Evolutionary conservation across 768 basidiomycete genomes (phyloP).

Genomic region (Suillus hirtellus): DNA sequence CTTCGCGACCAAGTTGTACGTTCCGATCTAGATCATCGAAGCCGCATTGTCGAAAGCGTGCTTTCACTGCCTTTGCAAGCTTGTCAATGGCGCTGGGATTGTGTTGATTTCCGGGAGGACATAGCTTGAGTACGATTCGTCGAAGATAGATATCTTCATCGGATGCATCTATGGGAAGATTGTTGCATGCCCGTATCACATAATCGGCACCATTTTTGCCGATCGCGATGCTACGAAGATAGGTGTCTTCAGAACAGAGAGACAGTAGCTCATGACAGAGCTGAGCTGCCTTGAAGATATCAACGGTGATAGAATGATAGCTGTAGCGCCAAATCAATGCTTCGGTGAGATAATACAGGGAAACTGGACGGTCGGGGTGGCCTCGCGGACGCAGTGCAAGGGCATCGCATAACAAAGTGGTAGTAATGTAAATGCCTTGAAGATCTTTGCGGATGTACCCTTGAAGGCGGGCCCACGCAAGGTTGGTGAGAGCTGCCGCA

Average conservation of each 20-base stretch:
- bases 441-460: slow-evolving; percentile 5
- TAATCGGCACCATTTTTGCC: slow-evolving; percentile 11
- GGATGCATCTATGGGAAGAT: slow-evolving; percentile 21
- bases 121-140: slow-evolving; percentile 12
- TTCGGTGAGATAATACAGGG: slow-evolving; percentile 22
- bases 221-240: slow-evolving; percentile 15
- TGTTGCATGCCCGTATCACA: slow-evolving; percentile 19
- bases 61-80: slow-evolving; percentile 18
- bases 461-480: slow-evolving; percentile 24
- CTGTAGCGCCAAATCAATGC: slow-evolving; percentile 24
- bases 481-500: not conserved
- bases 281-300: not conserved
- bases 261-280: not conserved
- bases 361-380: slow-evolving; percentile 18
- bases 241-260: slow-evolving; percentile 16
- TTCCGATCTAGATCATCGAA: slow-evolving; percentile 22
- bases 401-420: slow-evolving; percentile 20
- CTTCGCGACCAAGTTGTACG: slow-evolving; percentile 15
- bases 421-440: slow-evolving; percentile 22
- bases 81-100: slow-evolving; percentile 24
- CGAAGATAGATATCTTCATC: slow-evolving; percentile 17
- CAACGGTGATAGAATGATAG: slow-evolving; percentile 14
- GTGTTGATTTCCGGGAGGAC: slow-evolving; percentile 9
- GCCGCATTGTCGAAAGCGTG: slow-evolving; percentile 19
- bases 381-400: slow-evolving; percentile 25